These are phyloP conservation scores for Pseudogymnoascus sp. DNA, from an alignment of 2,329 filamentous ascomycete genomes.

Conservation along the genomic window DNA sequence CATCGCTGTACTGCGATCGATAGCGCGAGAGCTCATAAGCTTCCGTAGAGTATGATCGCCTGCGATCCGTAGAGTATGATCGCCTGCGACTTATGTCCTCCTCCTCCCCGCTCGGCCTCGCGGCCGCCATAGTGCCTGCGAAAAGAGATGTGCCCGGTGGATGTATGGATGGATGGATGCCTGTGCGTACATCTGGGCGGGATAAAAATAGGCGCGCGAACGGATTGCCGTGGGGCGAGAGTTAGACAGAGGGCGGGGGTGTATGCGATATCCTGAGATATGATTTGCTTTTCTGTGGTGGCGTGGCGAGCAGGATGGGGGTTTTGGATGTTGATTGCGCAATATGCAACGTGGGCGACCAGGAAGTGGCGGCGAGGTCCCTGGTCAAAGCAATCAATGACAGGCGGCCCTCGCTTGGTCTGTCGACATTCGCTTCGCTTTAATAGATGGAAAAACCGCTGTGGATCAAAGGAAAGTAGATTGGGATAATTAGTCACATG, in stretches of 20 bases:
- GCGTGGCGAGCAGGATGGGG: constrained; percentile 3
- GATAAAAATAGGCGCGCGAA: constrained; percentile 5
- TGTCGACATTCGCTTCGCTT: not conserved
- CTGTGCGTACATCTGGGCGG: constrained; percentile 1
- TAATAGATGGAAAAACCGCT: not conserved
- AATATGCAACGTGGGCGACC: constrained; percentile 1
- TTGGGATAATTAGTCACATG: not conserved
- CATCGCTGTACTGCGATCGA: constrained; percentile 20
- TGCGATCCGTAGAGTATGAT: constrained; percentile 16
- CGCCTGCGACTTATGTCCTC: not conserved
- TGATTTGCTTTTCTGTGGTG: constrained; percentile 4
- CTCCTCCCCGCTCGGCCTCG: not conserved
- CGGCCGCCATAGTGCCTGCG: constrained; percentile 3
- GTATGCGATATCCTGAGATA: not conserved
- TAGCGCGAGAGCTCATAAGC: constrained; percentile 23
- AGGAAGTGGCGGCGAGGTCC: not conserved
- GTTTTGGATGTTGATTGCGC: constrained; percentile 5
- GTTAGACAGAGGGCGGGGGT: not conserved
- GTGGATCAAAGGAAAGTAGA: constrained; percentile 3
- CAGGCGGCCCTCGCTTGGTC: not conserved
- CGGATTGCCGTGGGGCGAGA: not conserved
- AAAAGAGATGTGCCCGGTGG: not conserved
- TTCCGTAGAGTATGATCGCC: constrained; percentile 17
- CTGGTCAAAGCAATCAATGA: not conserved
- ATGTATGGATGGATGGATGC: not conserved